Conservation (phyloP, 2,329 filamentous ascomycete species). For the Shiraia sp. region DNA sequence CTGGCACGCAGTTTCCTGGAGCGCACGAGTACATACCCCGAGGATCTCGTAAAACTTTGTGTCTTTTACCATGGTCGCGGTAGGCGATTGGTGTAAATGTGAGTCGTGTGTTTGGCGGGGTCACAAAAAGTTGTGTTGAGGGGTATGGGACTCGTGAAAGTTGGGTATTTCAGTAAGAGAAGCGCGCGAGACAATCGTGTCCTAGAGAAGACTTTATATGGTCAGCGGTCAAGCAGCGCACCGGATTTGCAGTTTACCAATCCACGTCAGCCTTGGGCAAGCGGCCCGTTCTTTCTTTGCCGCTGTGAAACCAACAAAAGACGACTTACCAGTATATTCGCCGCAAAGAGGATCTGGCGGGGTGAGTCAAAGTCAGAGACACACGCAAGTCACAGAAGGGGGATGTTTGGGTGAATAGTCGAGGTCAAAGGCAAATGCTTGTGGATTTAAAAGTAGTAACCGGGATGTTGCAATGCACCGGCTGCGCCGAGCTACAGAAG, state of each 20-base stretch:
- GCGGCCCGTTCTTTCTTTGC: conserved; percentile 9
- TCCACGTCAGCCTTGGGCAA: conserved; percentile 20
- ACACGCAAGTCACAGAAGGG: conserved; percentile 12
- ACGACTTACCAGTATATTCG: conserved; percentile 22
- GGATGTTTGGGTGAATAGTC: conserved; percentile 16
- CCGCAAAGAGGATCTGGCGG: conserved; percentile 4
- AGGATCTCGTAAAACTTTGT: conserved; percentile 79
- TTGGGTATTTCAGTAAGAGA: too few species aligned
- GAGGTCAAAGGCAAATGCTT: conserved; percentile 22
- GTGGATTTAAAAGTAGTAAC: conserved; percentile 41
- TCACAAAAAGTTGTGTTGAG: conserved; percentile 24
- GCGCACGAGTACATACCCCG: conserved; percentile 60
- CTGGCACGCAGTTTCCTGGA: conserved; percentile 29
- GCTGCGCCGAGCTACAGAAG: conserved; percentile 41
- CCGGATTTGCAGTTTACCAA: conserved; percentile 10
- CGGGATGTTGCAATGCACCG: conserved; percentile 34
- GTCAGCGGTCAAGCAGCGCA: conserved; percentile 21
- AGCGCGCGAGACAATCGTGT: conserved; percentile 7
- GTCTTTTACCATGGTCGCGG: conserved; percentile 72
- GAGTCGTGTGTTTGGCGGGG: conserved; percentile 30
- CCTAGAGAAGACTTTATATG: conserved; percentile 5
- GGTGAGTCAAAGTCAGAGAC: not conserved
- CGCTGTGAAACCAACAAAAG: conserved; percentile 8
- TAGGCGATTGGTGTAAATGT: conserved; percentile 11
- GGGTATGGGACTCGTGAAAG: too few species aligned